Conservation (phyloP, 768 basidiomycete species). For the Lactarius vividus region DNA sequence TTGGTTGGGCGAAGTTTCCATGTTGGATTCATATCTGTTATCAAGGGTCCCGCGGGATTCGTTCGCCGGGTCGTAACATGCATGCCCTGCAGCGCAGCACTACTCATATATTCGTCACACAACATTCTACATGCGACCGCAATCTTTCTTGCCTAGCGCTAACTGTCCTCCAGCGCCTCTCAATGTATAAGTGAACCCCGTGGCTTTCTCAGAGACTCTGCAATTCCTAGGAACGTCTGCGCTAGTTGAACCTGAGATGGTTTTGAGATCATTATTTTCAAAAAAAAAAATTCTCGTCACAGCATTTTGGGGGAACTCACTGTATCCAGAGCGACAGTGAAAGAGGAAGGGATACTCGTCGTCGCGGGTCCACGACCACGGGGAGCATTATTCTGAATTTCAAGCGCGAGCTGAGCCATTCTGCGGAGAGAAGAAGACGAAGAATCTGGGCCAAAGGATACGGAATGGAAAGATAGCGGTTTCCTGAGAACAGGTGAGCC, state of each 20-base stretch:
- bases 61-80: too few relatives aligned
- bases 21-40: too few relatives aligned
- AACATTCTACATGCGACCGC: background rate
- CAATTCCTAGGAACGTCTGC: slow-evolving; percentile 51
- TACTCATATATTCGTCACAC: background rate
- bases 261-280: background rate
- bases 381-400: slow-evolving; percentile 45
- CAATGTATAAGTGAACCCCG: slow-evolving; percentile 45
- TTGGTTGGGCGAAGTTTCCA: too few relatives aligned
- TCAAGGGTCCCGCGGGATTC: too few relatives aligned
- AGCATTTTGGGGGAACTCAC: background rate
- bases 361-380: slow-evolving; percentile 32
- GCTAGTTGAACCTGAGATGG: slow-evolving; percentile 47
- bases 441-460: slow-evolving; percentile 47
- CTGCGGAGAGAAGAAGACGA: slow-evolving; percentile 37
- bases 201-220: slow-evolving; percentile 54
- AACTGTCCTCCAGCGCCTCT: background rate
- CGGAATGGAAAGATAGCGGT: slow-evolving; percentile 54
- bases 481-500: slow-evolving; percentile 38
- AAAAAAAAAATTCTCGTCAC: background rate
- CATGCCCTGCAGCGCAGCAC: background rate
- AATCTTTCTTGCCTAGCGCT: background rate
- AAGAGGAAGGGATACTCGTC: slow-evolving; percentile 33
- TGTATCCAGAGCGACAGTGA: slow-evolving; percentile 39
- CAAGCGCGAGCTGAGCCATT: slow-evolving; percentile 52